Conservation (phyloP, 176 grass and related monocot species). For the Eragrostis nindensis region DNA sequence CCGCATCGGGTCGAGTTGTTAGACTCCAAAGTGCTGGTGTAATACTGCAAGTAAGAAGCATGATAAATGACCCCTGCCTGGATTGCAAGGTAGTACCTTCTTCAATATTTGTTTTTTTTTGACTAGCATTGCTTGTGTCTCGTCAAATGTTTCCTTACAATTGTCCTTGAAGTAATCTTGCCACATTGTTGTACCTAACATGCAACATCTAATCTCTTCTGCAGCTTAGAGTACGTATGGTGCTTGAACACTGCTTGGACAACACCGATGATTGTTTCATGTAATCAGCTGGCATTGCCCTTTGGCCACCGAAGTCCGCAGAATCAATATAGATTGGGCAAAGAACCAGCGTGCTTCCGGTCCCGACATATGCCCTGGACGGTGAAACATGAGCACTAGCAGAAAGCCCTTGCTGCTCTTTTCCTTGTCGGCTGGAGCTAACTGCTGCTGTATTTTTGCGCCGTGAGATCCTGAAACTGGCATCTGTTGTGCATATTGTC, state of each 20-base stretch:
- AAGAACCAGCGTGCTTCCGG: constrained; percentile 1
- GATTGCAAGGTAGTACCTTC: constrained; percentile 86
- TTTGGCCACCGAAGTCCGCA: constrained; percentile 3
- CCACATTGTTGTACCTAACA: neutral
- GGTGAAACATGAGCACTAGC: constrained; percentile 1
- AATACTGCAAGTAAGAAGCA: constrained; percentile 82
- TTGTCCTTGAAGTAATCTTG: neutral
- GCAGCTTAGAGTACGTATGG: constrained; percentile 87
- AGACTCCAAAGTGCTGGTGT: constrained; percentile 73
- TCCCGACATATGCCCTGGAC: neutral
- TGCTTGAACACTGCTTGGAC: constrained; percentile 84
- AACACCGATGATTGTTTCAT: constrained; percentile 43
- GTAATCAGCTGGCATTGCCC: constrained; percentile 33
- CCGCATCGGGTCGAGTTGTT: constrained; percentile 56
- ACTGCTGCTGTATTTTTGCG: constrained; percentile 9
- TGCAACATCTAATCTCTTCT: neutral
- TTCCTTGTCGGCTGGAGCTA: neutral
- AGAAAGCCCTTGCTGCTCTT: constrained; percentile 2
- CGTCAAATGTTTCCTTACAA: neutral
- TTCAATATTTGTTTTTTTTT: neutral
- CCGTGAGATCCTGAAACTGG: constrained; percentile 23
- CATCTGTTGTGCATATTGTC: constrained; percentile 16
- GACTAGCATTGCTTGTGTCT: neutral
- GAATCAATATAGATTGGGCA: constrained; percentile 6
- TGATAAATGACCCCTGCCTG: constrained; percentile 84